A percentile compares a stretch with the other conserved stretches of the same genome.
These are phyloP conservation scores for Fusarium sp. DNA, from an alignment of 2,329 filamentous ascomycete genomes.

Conservation along the genomic window DNA sequence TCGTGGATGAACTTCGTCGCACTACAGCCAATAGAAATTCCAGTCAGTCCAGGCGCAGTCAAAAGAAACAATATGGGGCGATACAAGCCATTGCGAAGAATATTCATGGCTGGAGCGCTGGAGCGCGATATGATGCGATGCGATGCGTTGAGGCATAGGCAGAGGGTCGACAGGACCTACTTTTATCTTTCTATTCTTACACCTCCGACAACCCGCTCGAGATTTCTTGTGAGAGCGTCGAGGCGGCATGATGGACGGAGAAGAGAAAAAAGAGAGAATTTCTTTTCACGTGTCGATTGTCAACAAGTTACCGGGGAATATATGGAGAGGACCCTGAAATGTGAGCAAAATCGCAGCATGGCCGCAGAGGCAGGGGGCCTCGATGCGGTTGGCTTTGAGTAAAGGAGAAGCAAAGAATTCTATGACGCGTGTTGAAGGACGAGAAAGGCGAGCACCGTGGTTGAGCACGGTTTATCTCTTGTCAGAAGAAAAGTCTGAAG, in stretches of 20 bases:
- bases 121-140: slow-evolving; percentile 15
- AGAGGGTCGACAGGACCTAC: slow-evolving; percentile 54
- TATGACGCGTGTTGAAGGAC: slow-evolving; percentile 39
- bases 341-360: slow-evolving; percentile 49
- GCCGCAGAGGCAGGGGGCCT: slow-evolving; percentile 49
- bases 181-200: slow-evolving; percentile 79
- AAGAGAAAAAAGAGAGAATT: slow-evolving; percentile 1
- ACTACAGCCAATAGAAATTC: slow-evolving; percentile 56
- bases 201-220: slow-evolving; percentile 73
- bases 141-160: slow-evolving; percentile 20
- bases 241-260: slow-evolving; percentile 66
- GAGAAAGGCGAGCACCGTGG: slow-evolving; percentile 43
- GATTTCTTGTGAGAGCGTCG: slow-evolving; percentile 78
- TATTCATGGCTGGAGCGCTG: slow-evolving; percentile 1
- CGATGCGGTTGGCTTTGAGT: slow-evolving; percentile 21
- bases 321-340: slow-evolving; percentile 46
- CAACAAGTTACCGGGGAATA: slow-evolving; percentile 41
- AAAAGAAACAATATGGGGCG: slow-evolving; percentile 1
- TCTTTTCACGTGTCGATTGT: slow-evolving; percentile 40
- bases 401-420: slow-evolving; percentile 40
- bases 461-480: slow-evolving; percentile 45
- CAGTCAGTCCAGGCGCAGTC: slow-evolving; percentile 30
- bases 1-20: slow-evolving; percentile 74
- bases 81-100: slow-evolving; percentile 9
- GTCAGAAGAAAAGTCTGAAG: slow-evolving; percentile 13